Base-by-base conservation (phyloP, 805 yeast species). In the Metschnikowia noctiluminum region DNA sequence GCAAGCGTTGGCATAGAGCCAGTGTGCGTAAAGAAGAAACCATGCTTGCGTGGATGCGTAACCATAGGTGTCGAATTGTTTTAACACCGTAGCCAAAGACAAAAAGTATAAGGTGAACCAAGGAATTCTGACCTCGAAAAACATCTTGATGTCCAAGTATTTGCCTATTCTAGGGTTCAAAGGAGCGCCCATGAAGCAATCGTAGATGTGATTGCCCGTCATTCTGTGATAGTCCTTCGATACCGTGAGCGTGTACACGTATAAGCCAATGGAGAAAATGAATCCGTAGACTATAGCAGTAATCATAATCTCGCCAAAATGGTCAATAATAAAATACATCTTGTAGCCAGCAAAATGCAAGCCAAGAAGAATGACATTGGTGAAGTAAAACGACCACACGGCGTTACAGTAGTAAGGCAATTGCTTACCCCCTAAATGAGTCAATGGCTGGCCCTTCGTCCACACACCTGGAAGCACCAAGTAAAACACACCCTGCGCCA, bases 101-200 rank as follows among this genome's bases (percentile, higher is more conserved):
- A 90, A 68, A 73, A 89, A 87, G 68, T 84, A 83, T 43, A 94
- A 71, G 12, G 90, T 88, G 73, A 84, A 94, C 99, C 99, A 94
- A 13, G 99, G 99, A 51, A 94, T 76, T 66, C 99, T 83, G 39
- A 94, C 97, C 70, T 94, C 99, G 65, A 90, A 92, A 69, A 94
- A 94, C 96, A 94, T 89, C 77, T 94, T 94, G 66, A 89, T 75
- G 70, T 94, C 99, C 50, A 73, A 62, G 60, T 92, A 78, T 59
- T 84, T 85, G 38, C 97, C 98, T 63, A 92, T 76, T 66, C 99
- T 80, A 54, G 99, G 99, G 69, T 94, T 94, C 65, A 94, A 80
- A 38, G 97, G 96, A 13, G 97, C 97, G 42, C 99, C 99, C 95
- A 94, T 84, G 73, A 94, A 94, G 62, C 89, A 76, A 68, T 94